These are phyloP conservation scores for Yarrowia phangngaensis DNA, from an alignment of 805 yeast species.

Conservation along the genomic window DNA sequence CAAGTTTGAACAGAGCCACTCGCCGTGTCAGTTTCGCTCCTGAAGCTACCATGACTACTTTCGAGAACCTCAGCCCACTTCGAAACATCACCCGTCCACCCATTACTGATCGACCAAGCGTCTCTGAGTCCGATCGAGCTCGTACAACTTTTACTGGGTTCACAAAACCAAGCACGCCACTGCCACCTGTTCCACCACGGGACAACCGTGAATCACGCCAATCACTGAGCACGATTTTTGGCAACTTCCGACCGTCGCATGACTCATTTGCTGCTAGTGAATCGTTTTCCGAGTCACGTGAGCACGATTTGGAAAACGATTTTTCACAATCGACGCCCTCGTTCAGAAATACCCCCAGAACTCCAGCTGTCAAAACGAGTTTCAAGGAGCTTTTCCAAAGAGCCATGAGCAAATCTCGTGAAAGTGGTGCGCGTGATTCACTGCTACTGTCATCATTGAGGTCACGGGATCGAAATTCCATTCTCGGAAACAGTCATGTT, in stretches of 20 bases:
- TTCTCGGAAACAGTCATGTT: not conserved
- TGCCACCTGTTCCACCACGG: too few relatives aligned
- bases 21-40: slow-evolving; percentile 17
- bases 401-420: slow-evolving; percentile 10
- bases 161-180: too few relatives aligned
- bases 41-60: slow-evolving; percentile 24
- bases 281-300: slow-evolving; percentile 20
- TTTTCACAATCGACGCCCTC: too few relatives aligned
- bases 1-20: slow-evolving; percentile 4
- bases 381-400: slow-evolving; percentile 22
- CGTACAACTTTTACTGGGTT: too few relatives aligned
- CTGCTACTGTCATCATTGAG: not conserved
- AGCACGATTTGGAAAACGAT: not conserved
- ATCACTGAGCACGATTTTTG: slow-evolving; percentile 6
- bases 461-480: slow-evolving; percentile 7
- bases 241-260: slow-evolving; percentile 21
- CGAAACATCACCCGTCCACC: not conserved
- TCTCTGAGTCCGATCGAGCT: too few relatives aligned
- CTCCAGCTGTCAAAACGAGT: slow-evolving; percentile 1
- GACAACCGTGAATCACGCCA: too few relatives aligned
- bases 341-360: too few relatives aligned
- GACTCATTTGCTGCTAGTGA: slow-evolving; percentile 1
- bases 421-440: slow-evolving; percentile 14
- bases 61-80: slow-evolving; percentile 12
- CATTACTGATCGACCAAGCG: too few relatives aligned